phyloP scores from a whole-genome alignment of 2,329 filamentous ascomycete genomes.

The Pseudogymnoascus sp. region DNA sequence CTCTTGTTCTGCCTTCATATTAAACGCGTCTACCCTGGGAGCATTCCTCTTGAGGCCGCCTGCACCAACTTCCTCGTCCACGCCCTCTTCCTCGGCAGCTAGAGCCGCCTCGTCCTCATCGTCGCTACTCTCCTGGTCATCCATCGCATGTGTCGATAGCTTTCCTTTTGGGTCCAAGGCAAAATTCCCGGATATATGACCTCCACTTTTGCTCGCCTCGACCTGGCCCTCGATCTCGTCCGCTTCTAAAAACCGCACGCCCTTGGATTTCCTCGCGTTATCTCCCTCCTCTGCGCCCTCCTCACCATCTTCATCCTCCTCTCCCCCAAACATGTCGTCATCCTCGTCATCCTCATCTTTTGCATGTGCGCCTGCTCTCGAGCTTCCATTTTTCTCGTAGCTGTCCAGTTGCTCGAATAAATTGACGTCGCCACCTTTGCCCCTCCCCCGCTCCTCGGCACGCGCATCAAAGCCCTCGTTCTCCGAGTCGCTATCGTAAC shows the following conservation, averaged over 20 bases:
- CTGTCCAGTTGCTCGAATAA: constrained; percentile 47
- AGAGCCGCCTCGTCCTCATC: constrained; percentile 66
- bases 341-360: constrained; percentile 52
- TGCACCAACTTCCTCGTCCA: constrained; percentile 84
- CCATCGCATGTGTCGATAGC: constrained; percentile 29
- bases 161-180: constrained; percentile 48
- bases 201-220: constrained; percentile 62
- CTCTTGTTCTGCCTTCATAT: constrained; percentile 82
- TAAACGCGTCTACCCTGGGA: constrained; percentile 92
- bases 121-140: constrained; percentile 42
- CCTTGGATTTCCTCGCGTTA: constrained; percentile 52
- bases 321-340: constrained; percentile 77
- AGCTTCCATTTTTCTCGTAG: constrained; percentile 38
- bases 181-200: constrained; percentile 55
- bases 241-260: constrained; percentile 52
- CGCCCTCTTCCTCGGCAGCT: constrained; percentile 64
- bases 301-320: constrained; percentile 44
- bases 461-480: constrained; percentile 81
- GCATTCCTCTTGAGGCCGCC: constrained; percentile 89
- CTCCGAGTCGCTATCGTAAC: constrained; percentile 89
- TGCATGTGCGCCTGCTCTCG: constrained; percentile 27
- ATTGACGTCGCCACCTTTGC: constrained; percentile 40
- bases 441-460: constrained; percentile 50
- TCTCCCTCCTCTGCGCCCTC: constrained; percentile 28
- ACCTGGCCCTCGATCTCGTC: constrained; percentile 73